These are phyloP conservation scores for Aurantiochytrium sp. DNA, from an alignment of 108 stramenopile genomes.

Conservation along the genomic window DNA sequence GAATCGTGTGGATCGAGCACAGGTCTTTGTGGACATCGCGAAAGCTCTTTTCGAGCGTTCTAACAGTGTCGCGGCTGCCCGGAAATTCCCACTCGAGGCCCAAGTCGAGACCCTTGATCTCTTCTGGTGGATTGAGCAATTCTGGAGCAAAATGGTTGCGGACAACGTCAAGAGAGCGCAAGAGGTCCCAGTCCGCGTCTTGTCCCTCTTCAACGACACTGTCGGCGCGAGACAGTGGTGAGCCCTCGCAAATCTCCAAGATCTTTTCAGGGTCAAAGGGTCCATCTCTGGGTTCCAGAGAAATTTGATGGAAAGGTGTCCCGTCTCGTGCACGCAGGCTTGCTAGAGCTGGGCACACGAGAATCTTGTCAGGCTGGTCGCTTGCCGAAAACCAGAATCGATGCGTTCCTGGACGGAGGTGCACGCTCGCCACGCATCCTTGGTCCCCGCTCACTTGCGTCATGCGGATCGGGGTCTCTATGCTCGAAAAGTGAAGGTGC, in stretches of 20 bases:
- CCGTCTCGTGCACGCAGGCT: background rate
- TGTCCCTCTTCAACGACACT: too few species aligned
- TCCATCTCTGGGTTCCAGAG: background rate
- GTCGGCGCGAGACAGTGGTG: background rate
- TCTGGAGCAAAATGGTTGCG: background rate
- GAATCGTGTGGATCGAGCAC: background rate
- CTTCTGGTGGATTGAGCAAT: background rate
- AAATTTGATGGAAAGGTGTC: background rate
- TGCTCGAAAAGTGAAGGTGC: background rate
- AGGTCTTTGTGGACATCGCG: background rate
- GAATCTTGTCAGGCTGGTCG: background rate
- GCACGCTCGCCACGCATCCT: background rate
- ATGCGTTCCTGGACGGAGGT: background rate
- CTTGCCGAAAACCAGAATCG: background rate
- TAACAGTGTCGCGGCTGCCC: background rate
- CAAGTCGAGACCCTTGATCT: background rate
- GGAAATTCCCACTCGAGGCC: background rate
- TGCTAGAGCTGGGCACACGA: background rate
- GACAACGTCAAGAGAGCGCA: background rate
- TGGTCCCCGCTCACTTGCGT: background rate
- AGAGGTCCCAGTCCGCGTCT: background rate
- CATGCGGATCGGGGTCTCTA: background rate
- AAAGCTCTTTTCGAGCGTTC: background rate
- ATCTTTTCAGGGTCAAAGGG: background rate
- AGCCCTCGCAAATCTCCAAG: background rate